These are phyloP conservation scores for Tolypocladium sp. DNA, from an alignment of 2,329 filamentous ascomycete species.

Conservation along the genomic window DNA sequence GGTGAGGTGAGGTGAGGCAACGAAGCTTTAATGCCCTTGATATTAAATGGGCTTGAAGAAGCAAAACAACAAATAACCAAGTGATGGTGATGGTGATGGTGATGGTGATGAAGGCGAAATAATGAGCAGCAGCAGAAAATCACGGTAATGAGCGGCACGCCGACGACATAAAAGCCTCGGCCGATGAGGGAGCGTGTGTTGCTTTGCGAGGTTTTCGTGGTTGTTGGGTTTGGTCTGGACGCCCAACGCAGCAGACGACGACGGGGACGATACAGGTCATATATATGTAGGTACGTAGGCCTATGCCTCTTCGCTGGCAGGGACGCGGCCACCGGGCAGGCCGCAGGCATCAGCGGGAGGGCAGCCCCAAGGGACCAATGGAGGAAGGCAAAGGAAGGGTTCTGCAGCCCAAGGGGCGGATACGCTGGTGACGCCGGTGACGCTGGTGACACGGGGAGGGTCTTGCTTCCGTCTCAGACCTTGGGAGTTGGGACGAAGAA, in stretches of 20 bases:
- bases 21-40: not conserved
- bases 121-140: not conserved
- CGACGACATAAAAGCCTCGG: not conserved
- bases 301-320: not conserved
- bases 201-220: not conserved
- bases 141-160: not conserved
- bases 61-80: not conserved
- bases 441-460: not conserved
- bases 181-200: not conserved
- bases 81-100: no score
- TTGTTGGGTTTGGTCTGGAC: not conserved
- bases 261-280: not conserved
- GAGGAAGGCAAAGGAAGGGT: not conserved
- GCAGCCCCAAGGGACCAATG: not conserved
- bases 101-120: not conserved
- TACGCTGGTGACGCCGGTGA: not conserved
- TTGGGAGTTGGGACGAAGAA: no score
- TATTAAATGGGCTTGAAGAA: not conserved
- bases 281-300: no score
- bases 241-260: not conserved
- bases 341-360: not conserved
- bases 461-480: not conserved
- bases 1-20: not conserved
- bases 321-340: not conserved
- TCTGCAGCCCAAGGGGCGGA: not conserved